Percentiles rank a stretch among this genome's conserved stretches.
These are phyloP conservation scores for Phoma sp. DNA, from an alignment of 2,329 filamentous ascomycete species.

Conservation along the genomic window DNA sequence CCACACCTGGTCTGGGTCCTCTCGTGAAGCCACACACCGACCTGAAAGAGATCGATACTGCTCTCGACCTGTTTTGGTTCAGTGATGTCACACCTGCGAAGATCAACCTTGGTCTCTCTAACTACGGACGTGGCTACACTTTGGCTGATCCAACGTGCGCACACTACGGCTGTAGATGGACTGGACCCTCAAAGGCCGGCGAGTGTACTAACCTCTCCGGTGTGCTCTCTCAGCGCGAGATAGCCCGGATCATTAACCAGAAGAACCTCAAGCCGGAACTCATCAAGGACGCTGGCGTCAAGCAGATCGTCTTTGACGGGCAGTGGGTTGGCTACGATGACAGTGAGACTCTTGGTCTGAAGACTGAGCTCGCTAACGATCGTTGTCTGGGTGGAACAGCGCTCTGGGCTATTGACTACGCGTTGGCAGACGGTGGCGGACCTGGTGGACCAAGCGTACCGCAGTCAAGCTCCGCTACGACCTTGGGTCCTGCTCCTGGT, in stretches of 20 bases:
- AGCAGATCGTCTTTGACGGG: constrained; percentile 43
- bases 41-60: constrained; percentile 54
- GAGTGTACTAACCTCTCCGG: constrained; percentile 39
- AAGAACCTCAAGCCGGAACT: constrained; percentile 26
- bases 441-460: background rate
- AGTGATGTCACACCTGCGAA: constrained; percentile 50
- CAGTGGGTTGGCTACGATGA: constrained; percentile 54
- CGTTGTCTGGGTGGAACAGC: constrained; percentile 34
- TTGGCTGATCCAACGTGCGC: constrained; percentile 25
- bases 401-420: constrained; percentile 31
- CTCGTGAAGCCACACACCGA: constrained; percentile 53
- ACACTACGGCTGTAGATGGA: constrained; percentile 29
- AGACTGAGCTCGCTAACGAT: constrained; percentile 26
- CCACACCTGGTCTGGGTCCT: constrained; percentile 33
- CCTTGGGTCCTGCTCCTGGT: background rate
- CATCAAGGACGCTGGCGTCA: constrained; percentile 40
- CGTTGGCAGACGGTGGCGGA: constrained; percentile 10
- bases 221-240: constrained; percentile 46
- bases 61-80: constrained; percentile 55
- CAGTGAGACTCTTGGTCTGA: constrained; percentile 32
- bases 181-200: constrained; percentile 23
- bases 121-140: constrained; percentile 52
- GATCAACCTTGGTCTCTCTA: constrained; percentile 54
- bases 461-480: background rate
- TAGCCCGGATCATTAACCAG: constrained; percentile 37